A percentile compares a stretch with the other conserved stretches of the same genome.
These are phyloP conservation scores for Letharia lupina DNA, from an alignment of 495 filamentous ascomycete species.

Conservation along the genomic window DNA sequence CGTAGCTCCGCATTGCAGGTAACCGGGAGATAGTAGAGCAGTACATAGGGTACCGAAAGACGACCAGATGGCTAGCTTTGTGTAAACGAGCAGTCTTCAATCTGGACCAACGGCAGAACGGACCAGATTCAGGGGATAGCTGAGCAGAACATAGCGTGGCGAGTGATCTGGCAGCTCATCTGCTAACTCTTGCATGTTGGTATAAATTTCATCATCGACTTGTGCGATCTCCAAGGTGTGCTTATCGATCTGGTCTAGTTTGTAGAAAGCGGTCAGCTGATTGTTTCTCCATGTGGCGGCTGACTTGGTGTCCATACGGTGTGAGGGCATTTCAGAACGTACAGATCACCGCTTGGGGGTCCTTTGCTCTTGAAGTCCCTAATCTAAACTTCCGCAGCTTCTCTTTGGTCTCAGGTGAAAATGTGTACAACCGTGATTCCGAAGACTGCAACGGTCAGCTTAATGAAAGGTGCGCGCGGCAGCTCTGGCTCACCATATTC, in stretches of 20 bases:
- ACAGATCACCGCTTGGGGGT: constrained; percentile 91
- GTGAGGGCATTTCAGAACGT: constrained; percentile 35
- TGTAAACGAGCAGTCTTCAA: not conserved
- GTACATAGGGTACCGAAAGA: constrained; percentile 72
- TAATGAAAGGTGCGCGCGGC: not conserved
- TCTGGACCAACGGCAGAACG: constrained; percentile 20
- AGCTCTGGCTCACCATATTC: constrained; percentile 1
- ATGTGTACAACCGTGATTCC: constrained; percentile 85
- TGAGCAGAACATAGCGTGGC: constrained; percentile 80
- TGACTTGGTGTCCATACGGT: constrained; percentile 11
- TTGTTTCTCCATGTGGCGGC: not conserved
- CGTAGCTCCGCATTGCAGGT: constrained; percentile 75
- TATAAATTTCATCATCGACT: constrained; percentile 70
- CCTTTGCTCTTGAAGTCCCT: constrained; percentile 76
- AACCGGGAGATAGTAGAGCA: constrained; percentile 84
- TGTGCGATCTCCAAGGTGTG: constrained; percentile 75
- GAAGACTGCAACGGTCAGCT: constrained; percentile 36
- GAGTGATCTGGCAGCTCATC: constrained; percentile 91
- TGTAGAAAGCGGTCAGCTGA: constrained; percentile 15
- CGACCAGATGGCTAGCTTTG: constrained; percentile 49
- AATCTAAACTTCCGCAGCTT: constrained; percentile 88
- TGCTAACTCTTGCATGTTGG: constrained; percentile 63
- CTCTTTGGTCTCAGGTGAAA: constrained; percentile 79
- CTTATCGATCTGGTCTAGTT: constrained; percentile 73
- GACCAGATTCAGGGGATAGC: constrained; percentile 80